Conservation (phyloP, 345 rosid genomes). For the Eucalyptus curtisii region DNA sequence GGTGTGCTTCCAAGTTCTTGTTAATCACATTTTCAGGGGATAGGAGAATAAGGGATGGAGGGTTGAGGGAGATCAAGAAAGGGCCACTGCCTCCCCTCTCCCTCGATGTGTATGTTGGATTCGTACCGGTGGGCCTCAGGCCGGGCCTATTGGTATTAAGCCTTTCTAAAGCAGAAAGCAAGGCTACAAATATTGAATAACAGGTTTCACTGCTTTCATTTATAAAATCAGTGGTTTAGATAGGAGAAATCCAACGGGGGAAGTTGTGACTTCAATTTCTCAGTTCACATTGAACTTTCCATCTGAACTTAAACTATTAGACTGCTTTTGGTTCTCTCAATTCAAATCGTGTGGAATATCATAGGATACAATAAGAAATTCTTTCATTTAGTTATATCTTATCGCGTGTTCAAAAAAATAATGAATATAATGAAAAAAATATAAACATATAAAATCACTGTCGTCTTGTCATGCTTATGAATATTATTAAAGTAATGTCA, state of each 20-base stretch:
- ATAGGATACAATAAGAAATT: neutral
- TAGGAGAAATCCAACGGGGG: neutral
- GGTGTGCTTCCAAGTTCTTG: neutral
- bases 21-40: neutral
- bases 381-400: neutral
- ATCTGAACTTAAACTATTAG: neutral
- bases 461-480: neutral
- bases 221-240: neutral
- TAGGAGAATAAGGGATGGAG: neutral
- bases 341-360: neutral
- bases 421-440: neutral
- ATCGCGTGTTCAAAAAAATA: rapidly evolving
- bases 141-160: neutral
- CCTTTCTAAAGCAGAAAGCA: neutral
- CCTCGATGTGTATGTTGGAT: neutral
- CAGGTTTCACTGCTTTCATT: neutral
- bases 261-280: neutral
- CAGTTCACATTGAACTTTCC: neutral
- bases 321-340: neutral
- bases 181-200: neutral
- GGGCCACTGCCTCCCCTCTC: neutral
- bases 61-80: neutral
- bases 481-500: neutral
- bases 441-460: neutral
- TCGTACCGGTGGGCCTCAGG: neutral